Base-by-base conservation (phyloP, 176 grass and related monocot genomes). In the Cenchrus fungigraminus region DNA sequence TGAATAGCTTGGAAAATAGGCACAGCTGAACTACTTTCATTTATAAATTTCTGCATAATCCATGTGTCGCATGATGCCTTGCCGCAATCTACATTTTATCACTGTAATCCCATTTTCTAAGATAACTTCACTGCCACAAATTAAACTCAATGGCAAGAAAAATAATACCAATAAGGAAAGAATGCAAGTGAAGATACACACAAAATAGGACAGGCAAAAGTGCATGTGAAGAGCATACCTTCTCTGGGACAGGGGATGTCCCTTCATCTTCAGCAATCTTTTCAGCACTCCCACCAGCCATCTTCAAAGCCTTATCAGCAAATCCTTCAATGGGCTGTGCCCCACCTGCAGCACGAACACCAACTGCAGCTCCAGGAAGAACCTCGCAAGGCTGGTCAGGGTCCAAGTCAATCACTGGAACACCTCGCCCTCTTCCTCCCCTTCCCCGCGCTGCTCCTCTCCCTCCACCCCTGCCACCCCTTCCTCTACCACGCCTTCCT, bases 241-340 rank as follows among this genome's bases (percentile, higher is more conserved):
- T 91, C 65, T 98, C 95, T 57, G 93, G 95, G 28, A 98, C 91
- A 59, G 95, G 95, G 82, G 95, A 77, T 84, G 92, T 81, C 60
- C 81, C 82, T 70, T 95, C 95, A 87, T 95, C 93, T 22, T 98
- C 95, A 42, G 85, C 87, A 9, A 87, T 28, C 87, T 97, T 93
- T 47, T 93, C 93, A 85, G 83, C 91, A 88, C 95, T 95, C 29
- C 14, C 92, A 85, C 93, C 95, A 90, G 93, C 91, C 95, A 98
- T 95, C 56, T 85, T 89, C 74, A 87, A 76, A 65, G 73, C 87
- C 70, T 89, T 92, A 61, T 85, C 85, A 37, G 82, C 87, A 63
- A 88, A 19, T 65, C 62, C 49, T 37, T 73, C 79, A 28, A 84
- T 32, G 64, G 56, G 78, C 16, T 86, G 87, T 50, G 63, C 82